phyloP scores from a whole-genome alignment of 2,329 filamentous ascomycete species.

The Didymella pinodella region DNA sequence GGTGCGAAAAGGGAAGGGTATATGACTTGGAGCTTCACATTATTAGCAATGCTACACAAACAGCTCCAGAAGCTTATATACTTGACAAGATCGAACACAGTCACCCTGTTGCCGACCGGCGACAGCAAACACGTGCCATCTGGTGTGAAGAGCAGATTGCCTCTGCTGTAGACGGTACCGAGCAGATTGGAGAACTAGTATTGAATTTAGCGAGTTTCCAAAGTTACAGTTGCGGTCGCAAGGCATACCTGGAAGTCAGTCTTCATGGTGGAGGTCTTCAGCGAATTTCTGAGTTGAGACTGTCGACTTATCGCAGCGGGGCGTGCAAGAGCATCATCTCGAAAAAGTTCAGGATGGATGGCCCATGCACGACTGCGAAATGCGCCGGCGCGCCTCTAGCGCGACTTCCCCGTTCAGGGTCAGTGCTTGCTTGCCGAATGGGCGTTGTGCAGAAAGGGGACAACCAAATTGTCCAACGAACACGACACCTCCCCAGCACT shows the following conservation, averaged over 20 bases:
- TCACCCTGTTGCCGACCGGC: slow-evolving; percentile 93
- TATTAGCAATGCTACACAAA: slow-evolving; percentile 11
- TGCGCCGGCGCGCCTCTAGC: slow-evolving; percentile 34
- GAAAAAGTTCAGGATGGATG: slow-evolving; percentile 47
- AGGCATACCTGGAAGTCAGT: slow-evolving; percentile 88
- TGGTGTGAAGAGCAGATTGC: slow-evolving; percentile 94
- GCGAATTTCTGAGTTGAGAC: slow-evolving; percentile 1
- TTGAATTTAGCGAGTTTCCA: slow-evolving; percentile 35
- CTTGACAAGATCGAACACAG: slow-evolving; percentile 96
- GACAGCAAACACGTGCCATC: slow-evolving; percentile 96
- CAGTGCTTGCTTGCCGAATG: slow-evolving; percentile 51
- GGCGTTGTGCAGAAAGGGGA: slow-evolving; percentile 52
- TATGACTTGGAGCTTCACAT: slow-evolving; percentile 78
- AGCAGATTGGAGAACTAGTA: slow-evolving; percentile 97
- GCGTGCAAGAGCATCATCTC: slow-evolving; percentile 32
- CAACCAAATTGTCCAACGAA: slow-evolving; percentile 45
- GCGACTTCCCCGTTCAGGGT: slow-evolving; percentile 48
- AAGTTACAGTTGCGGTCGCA: slow-evolving; percentile 32
- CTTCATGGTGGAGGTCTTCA: slow-evolving; percentile 73
- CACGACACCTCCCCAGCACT: slow-evolving; percentile 22
- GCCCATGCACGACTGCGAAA: slow-evolving; percentile 34
- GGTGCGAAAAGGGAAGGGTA: slow-evolving; percentile 88
- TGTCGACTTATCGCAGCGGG: slow-evolving; percentile 34
- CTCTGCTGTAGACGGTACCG: slow-evolving; percentile 97
- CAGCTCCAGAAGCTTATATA: slow-evolving; percentile 55